Evolutionary conservation across 768 basidiomycete species (phyloP).

Genomic region (Pulveroboletus sp.): DNA sequence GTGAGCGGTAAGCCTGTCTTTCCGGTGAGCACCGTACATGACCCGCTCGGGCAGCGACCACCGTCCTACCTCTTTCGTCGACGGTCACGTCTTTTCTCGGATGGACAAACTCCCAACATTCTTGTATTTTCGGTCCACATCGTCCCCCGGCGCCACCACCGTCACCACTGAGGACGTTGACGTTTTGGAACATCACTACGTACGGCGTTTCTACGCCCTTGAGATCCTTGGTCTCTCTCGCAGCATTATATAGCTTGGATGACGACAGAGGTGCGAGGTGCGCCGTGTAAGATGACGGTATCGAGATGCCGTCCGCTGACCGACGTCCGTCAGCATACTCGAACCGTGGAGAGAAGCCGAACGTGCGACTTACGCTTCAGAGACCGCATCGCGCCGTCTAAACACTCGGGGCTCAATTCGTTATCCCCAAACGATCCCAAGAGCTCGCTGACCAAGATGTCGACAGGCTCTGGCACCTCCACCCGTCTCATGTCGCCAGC

Average conservation of each 20-base stretch:
- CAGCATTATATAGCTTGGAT: conserved; percentile 86
- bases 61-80: conserved; percentile 57
- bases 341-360: not conserved
- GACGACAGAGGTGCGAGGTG: conserved; percentile 93
- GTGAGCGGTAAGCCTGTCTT: conserved; percentile 76
- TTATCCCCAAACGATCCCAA: conserved; percentile 98
- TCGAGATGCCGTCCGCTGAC: conserved; percentile 87
- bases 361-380: conserved; percentile 60
- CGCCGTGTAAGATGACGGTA: conserved; percentile 93
- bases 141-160: conserved; percentile 55
- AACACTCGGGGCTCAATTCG: conserved; percentile 95
- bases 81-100: conserved; percentile 76
- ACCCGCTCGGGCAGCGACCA: not conserved
- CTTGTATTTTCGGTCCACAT: conserved; percentile 83
- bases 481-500: conserved; percentile 92
- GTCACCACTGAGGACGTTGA: conserved; percentile 81
- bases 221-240: conserved; percentile 55
- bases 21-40: conserved; percentile 5
- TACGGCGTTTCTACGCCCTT: conserved; percentile 92
- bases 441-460: conserved; percentile 93
- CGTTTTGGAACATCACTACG: conserved; percentile 97
- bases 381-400: conserved; percentile 93
- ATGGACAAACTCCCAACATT: conserved; percentile 98
- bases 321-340: conserved; percentile 9
- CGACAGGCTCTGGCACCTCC: conserved; percentile 78